Evolutionary conservation across 2,329 filamentous ascomycete genomes (phyloP).

Genomic region (Colletotrichum sojae): DNA sequence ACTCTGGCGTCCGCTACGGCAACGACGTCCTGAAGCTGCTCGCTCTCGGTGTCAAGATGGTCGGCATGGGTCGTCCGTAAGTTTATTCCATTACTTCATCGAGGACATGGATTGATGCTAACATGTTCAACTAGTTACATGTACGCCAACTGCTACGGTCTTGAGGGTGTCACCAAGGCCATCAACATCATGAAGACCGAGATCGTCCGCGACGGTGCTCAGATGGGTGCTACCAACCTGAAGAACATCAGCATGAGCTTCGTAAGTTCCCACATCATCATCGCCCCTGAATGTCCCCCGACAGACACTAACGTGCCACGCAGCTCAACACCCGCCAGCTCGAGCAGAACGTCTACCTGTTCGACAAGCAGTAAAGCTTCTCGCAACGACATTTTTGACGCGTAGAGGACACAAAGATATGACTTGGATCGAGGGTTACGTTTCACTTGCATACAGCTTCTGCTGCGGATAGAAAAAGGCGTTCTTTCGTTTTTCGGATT

Average conservation of each 20-base stretch:
- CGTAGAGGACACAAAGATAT: not conserved
- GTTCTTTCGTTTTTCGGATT: constrained; percentile 6
- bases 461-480: constrained; percentile 4
- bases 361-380: constrained; percentile 19
- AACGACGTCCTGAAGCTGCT: constrained; percentile 57
- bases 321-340: constrained; percentile 38
- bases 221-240: constrained; percentile 50
- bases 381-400: not conserved
- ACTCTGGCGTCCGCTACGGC: constrained; percentile 56
- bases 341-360: constrained; percentile 34
- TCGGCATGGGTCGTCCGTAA: constrained; percentile 59
- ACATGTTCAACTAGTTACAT: constrained; percentile 51
- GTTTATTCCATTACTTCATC: not conserved
- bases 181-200: constrained; percentile 65
- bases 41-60: constrained; percentile 55
- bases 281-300: too few species aligned
- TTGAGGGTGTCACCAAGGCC: constrained; percentile 60
- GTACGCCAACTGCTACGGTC: constrained; percentile 65
- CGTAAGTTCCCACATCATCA: constrained; percentile 18
- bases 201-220: constrained; percentile 53
- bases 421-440: not conserved
- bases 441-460: constrained; percentile 11
- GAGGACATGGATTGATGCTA: not conserved
- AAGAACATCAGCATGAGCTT: constrained; percentile 44
- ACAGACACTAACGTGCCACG: not conserved